phyloP scores from a whole-genome alignment of 768 basidiomycete genomes.

The Hygrophoropsis aurantiaca region DNA sequence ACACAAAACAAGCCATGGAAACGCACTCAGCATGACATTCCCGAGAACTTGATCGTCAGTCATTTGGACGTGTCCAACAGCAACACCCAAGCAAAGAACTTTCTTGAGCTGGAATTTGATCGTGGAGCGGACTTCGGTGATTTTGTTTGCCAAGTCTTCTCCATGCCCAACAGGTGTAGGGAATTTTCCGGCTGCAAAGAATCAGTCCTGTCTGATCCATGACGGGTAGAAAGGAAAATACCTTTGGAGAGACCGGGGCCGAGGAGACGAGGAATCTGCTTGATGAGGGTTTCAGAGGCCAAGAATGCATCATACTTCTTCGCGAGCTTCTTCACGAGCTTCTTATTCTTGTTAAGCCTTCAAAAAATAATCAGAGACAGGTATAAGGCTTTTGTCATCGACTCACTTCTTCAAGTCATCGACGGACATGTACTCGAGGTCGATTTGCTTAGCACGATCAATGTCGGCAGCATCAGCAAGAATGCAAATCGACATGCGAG shows the following conservation, averaged over 20 bases:
- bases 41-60: conserved; percentile 93
- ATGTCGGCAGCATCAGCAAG: conserved; percentile 99
- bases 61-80: conserved; percentile 98
- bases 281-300: conserved; percentile 95
- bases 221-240: conserved; percentile 23
- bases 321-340: conserved; percentile 99
- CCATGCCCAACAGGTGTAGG: conserved; percentile 92
- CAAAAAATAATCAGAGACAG: neutral
- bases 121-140: conserved; percentile 94
- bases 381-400: neutral
- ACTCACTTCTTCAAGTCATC: conserved; percentile 97
- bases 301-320: conserved; percentile 99
- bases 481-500: conserved; percentile 99
- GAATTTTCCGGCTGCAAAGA: conserved; percentile 91
- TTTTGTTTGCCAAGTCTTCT: conserved; percentile 88
- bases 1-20: neutral
- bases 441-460: conserved; percentile 97
- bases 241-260: conserved; percentile 99
- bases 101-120: conserved; percentile 99
- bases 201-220: neutral
- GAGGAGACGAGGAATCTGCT: conserved; percentile 99
- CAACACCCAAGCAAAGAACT: conserved; percentile 98
- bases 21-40: conserved; percentile 95
- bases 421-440: conserved; percentile 98
- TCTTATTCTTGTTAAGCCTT: conserved; percentile 99